These are phyloP conservation scores for Chrysoporthe cubensis DNA, from an alignment of 2,329 filamentous ascomycete species.

Conservation along the genomic window DNA sequence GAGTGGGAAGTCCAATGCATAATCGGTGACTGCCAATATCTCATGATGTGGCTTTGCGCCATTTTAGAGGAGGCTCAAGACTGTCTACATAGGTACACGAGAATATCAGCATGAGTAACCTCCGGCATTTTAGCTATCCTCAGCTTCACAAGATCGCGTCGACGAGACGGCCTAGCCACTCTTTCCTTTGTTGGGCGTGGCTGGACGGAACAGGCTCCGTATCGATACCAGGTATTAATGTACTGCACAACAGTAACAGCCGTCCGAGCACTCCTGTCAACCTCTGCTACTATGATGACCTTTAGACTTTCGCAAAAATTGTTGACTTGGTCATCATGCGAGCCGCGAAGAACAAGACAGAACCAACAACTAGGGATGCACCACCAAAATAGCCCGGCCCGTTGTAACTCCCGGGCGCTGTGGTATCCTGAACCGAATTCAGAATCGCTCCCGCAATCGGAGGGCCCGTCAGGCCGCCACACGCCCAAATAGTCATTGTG, in stretches of 20 bases:
- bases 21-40: no score
- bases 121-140: no score
- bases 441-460: constrained; percentile 44
- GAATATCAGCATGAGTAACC: no score
- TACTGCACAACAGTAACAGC: not conserved
- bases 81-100: no score
- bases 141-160: no score
- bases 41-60: no score
- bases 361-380: constrained; percentile 26
- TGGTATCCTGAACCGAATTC: constrained; percentile 42
- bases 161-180: not conserved
- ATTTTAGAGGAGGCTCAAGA: no score
- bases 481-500: constrained; percentile 45
- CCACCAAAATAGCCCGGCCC: constrained; percentile 27
- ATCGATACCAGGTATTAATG: not conserved
- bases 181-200: not conserved
- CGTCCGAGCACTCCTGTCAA: not conserved
- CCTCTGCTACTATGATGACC: no score
- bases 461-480: constrained; percentile 52
- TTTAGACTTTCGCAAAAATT: constrained; percentile 20
- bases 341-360: constrained; percentile 22
- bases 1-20: no score
- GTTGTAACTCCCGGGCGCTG: constrained; percentile 34
- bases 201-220: not conserved
- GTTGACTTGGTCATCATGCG: constrained; percentile 15